phyloP scores from a whole-genome alignment of 1,139 yeast genomes.

The Trichomonascaceae sp. region DNA sequence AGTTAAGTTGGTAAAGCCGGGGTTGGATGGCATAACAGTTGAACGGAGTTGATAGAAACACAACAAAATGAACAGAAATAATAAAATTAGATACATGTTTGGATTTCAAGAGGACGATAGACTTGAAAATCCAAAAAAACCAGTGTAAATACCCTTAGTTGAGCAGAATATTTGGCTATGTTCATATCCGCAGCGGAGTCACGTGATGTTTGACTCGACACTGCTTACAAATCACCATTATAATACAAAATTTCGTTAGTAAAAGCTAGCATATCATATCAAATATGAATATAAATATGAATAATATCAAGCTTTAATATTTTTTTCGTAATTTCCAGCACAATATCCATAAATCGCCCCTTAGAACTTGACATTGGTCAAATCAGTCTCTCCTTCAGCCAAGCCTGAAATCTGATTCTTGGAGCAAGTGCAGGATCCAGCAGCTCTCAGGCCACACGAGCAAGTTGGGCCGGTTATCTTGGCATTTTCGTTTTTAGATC shows the following conservation, averaged over 20 bases:
- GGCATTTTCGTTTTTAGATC: constrained; percentile 33
- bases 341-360: too few species aligned
- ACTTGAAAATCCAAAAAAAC: not conserved
- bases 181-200: too few species aligned
- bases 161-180: too few species aligned
- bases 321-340: not conserved
- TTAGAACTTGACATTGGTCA: constrained; percentile 32
- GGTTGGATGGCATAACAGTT: not conserved
- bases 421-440: constrained; percentile 37
- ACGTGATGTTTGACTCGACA: not conserved
- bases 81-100: not conserved
- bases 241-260: not conserved
- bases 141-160: not conserved
- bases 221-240: not conserved
- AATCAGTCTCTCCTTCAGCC: constrained; percentile 38
- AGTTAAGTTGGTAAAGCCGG: not conserved
- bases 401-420: constrained; percentile 28
- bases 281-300: too few species aligned
- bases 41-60: not conserved
- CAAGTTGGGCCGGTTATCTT: constrained; percentile 29
- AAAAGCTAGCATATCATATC: too few species aligned
- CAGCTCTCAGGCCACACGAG: constrained; percentile 38
- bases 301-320: not conserved
- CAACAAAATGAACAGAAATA: too few species aligned
- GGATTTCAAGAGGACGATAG: not conserved